Evolutionary conservation across 129 eudicot species (phyloP).

Genomic region (Helianthus annuus): DNA sequence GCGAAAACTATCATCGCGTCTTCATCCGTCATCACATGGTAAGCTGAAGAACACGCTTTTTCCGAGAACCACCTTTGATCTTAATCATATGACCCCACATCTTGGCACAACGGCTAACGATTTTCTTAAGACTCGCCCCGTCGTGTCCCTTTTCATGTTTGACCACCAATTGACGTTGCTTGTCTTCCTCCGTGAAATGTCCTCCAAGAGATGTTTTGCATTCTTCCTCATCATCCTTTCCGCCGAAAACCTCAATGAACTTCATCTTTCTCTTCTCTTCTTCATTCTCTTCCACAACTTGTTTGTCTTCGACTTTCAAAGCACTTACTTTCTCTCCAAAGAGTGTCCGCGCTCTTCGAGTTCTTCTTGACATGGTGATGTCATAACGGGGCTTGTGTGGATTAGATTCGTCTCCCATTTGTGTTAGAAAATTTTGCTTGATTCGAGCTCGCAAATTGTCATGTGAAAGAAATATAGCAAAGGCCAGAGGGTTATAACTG

Average conservation of each 20-base stretch:
- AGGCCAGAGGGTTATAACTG: neutral
- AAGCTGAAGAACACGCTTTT: constrained; percentile 40
- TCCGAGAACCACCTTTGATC: constrained; percentile 46
- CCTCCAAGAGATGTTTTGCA: constrained; percentile 54
- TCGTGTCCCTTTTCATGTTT: constrained; percentile 37
- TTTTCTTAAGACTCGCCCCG: constrained; percentile 39
- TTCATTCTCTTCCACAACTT: constrained; percentile 17
- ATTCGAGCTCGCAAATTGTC: neutral
- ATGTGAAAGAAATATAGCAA: neutral
- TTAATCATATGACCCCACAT: constrained; percentile 53
- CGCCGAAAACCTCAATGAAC: constrained; percentile 17
- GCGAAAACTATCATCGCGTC: constrained; percentile 1
- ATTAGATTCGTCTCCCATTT: constrained; percentile 54
- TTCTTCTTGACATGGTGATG: constrained; percentile 68
- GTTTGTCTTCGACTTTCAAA: constrained; percentile 19
- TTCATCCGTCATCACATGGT: constrained; percentile 30
- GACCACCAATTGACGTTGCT: constrained; percentile 48
- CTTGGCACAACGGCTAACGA: constrained; percentile 48
- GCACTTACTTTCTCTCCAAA: constrained; percentile 37
- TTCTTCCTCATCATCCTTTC: constrained; percentile 32
- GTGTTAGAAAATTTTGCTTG: neutral
- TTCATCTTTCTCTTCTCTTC: constrained; percentile 29
- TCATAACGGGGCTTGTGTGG: constrained; percentile 49
- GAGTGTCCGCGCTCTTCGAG: constrained; percentile 39
- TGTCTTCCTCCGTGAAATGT: constrained; percentile 56